Conservation (phyloP, 345 rosid species). For the Aurinia saxatilis region DNA sequence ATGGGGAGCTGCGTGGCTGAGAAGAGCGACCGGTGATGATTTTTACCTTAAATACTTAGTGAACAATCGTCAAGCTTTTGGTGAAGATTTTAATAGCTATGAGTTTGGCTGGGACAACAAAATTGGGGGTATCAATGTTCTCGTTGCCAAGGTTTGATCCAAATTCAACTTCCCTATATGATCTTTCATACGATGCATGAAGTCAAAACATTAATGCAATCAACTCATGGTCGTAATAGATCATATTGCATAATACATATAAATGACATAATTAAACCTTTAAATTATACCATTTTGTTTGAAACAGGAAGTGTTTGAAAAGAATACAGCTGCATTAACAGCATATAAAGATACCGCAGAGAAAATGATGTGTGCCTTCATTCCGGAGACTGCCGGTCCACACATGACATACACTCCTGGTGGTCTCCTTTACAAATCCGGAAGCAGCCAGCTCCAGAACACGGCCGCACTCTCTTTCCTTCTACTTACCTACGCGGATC, state of each 20-base stretch:
- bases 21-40: constrained; percentile 45
- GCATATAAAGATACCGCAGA: constrained; percentile 71
- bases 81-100: constrained; percentile 13
- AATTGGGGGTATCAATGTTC: constrained; percentile 62
- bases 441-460: constrained; percentile 83
- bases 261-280: too few relatives aligned
- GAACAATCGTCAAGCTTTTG: constrained; percentile 16
- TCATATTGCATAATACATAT: too few relatives aligned
- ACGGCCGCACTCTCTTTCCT: constrained; percentile 73
- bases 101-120: constrained; percentile 90
- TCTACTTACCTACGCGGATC: constrained; percentile 70
- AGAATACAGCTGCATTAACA: constrained; percentile 34
- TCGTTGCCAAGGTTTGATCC: constrained; percentile 56
- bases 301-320: constrained; percentile 57
- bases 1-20: constrained; percentile 90
- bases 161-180: too few relatives aligned
- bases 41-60: constrained; percentile 34
- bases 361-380: constrained; percentile 70
- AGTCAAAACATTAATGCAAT: too few relatives aligned
- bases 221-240: too few relatives aligned
- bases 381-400: constrained; percentile 53
- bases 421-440: constrained; percentile 75
- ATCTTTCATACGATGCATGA: too few relatives aligned
- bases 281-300: not conserved
- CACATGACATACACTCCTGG: constrained; percentile 66